Conservation (phyloP, 768 basidiomycete species). For the Termitomyces sp. region DNA sequence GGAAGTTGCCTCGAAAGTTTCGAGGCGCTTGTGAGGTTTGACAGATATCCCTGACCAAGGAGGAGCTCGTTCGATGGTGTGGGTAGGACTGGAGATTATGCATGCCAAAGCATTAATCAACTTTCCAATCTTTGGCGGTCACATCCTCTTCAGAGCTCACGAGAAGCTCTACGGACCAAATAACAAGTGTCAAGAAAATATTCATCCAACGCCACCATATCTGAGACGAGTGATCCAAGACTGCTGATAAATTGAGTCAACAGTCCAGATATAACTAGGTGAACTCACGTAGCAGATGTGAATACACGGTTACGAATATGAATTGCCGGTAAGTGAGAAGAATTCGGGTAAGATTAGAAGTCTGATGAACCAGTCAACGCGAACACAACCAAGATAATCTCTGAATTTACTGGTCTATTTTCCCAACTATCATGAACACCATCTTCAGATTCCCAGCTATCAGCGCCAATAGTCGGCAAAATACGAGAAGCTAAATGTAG, state of each 20-base stretch:
- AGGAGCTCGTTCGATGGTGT: background rate
- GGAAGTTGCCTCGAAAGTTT: too few relatives aligned
- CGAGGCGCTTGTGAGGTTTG: background rate
- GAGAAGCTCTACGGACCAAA: conserved; percentile 80
- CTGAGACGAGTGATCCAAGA: conserved; percentile 86
- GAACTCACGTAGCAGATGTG: conserved; percentile 74
- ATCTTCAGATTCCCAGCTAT: conserved; percentile 72
- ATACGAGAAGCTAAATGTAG: conserved; percentile 81
- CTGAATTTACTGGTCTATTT: conserved; percentile 60
- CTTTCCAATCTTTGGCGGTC: conserved; percentile 70
- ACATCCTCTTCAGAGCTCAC: conserved; percentile 75
- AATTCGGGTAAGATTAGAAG: conserved; percentile 69
- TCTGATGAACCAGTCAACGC: conserved; percentile 38
- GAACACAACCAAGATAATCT: background rate
- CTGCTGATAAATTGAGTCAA: conserved; percentile 31
- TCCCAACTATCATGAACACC: conserved; percentile 65
- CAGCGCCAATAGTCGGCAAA: conserved; percentile 79
- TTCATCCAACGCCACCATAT: conserved; percentile 94
- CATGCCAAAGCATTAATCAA: conserved; percentile 44
- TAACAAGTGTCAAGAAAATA: conserved; percentile 78
- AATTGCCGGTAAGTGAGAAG: conserved; percentile 80
- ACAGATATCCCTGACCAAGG: background rate
- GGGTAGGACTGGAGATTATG: background rate
- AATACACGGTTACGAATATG: conserved; percentile 85
- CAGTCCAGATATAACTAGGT: background rate